Conservation (phyloP, 352 stramenopile species). For the Thraustochytrium sp. region DNA sequence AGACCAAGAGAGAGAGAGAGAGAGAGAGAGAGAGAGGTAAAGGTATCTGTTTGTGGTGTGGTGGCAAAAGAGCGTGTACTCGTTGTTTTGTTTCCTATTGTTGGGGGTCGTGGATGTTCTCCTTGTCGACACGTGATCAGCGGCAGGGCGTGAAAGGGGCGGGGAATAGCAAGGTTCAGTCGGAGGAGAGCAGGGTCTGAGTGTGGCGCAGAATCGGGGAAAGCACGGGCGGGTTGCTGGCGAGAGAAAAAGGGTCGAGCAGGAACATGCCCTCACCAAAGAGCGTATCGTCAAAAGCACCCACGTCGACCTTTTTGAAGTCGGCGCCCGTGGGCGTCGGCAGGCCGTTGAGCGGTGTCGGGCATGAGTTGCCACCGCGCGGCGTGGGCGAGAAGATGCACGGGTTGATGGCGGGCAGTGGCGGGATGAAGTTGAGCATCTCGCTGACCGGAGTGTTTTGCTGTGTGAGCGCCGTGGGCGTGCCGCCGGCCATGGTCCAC, state of each 20-base stretch:
- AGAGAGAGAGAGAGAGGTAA: too few relatives aligned
- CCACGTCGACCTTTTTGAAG: slow-evolving; percentile 14
- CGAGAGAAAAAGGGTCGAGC: background rate
- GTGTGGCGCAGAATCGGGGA: background rate
- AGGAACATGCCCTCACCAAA: slow-evolving; percentile 3
- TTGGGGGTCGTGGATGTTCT: too few relatives aligned
- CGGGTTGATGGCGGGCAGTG: background rate
- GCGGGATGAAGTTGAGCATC: background rate
- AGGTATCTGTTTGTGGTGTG: too few relatives aligned
- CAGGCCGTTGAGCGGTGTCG: background rate
- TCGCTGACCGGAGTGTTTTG: slow-evolving; percentile 15
- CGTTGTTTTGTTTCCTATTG: too few relatives aligned
- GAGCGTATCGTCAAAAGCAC: background rate
- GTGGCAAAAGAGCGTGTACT: too few relatives aligned
- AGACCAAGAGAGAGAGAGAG: too few relatives aligned
- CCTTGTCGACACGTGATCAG: too few relatives aligned
- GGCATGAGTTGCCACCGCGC: background rate
- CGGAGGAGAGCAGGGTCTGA: background rate
- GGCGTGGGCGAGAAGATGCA: slow-evolving; percentile 35
- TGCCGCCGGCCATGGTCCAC: slow-evolving; percentile 23
- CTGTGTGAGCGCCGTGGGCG: background rate
- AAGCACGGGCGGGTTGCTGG: background rate
- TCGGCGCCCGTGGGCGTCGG: slow-evolving; percentile 14
- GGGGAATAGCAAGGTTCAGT: too few relatives aligned
- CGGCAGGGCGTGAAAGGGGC: too few relatives aligned